Conservation (phyloP, 2,329 filamentous ascomycete genomes). For the Penicillium rolfsii region DNA sequence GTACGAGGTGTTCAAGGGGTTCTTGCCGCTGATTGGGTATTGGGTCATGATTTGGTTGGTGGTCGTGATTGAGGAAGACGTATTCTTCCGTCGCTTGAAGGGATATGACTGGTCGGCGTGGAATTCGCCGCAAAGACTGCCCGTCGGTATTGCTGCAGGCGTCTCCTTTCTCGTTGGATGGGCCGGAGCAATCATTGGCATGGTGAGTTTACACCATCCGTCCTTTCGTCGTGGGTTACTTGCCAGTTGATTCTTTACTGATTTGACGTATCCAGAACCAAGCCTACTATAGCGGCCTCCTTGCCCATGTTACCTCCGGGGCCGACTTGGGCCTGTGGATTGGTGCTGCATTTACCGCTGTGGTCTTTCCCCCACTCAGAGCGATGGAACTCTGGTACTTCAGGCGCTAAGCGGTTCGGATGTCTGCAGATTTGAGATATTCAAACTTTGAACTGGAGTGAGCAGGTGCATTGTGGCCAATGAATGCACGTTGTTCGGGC, state of each 20-base stretch:
- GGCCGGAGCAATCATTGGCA: constrained; percentile 46
- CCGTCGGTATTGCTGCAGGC: constrained; percentile 47
- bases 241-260: not conserved
- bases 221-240: not conserved
- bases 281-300: constrained; percentile 44
- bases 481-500: not conserved
- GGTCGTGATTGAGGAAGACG: constrained; percentile 44
- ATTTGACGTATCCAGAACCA: constrained; percentile 33
- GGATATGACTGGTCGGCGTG: constrained; percentile 49
- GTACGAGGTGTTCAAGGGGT: constrained; percentile 50
- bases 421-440: not conserved
- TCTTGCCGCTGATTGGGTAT: constrained; percentile 53
- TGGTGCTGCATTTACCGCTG: constrained; percentile 39
- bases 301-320: constrained; percentile 39
- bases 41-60: constrained; percentile 51
- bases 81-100: constrained; percentile 46
- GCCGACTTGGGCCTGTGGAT: constrained; percentile 46
- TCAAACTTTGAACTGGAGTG: not conserved
- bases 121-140: constrained; percentile 43
- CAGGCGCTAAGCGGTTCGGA: constrained; percentile 28
- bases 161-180: constrained; percentile 45
- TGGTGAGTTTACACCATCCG: constrained; percentile 33
- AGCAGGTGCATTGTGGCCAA: not conserved
- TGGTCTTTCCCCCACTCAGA: constrained; percentile 42
- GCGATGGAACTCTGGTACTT: constrained; percentile 38